These are phyloP conservation scores for Linnemannia elongata DNA, from an alignment of 192 early-diverging fungal species.

Conservation along the genomic window DNA sequence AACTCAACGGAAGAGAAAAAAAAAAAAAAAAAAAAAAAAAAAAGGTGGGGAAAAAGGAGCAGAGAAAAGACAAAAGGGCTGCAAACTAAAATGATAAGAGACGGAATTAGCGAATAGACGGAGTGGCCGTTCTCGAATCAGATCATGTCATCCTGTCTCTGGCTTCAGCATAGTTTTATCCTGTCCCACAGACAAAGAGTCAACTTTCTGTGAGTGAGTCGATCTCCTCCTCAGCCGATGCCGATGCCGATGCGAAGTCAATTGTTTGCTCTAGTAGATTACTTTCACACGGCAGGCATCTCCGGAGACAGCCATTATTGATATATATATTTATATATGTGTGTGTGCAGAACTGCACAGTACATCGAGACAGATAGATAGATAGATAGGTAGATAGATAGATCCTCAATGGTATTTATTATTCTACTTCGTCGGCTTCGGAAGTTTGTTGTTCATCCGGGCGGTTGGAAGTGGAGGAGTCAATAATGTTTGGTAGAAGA, in stretches of 20 bases:
- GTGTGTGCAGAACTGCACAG: no score
- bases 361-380: no score
- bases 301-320: no score
- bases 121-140: neutral
- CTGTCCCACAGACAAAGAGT: no score
- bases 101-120: neutral
- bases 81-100: neutral
- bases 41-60: neutral
- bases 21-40: neutral
- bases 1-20: neutral
- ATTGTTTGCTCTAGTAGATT: neutral
- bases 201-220: neutral
- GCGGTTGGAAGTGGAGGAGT: no score
- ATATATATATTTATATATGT: no score
- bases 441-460: no score
- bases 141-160: neutral
- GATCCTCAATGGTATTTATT: no score
- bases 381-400: no score
- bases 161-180: neutral
- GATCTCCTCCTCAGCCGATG: constrained; percentile 5
- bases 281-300: no score
- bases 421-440: no score
- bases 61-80: constrained; percentile 1
- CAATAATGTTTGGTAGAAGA: no score
- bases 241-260: constrained; percentile 7